Evolutionary conservation across 108 stramenopile species (phyloP).

Genomic region (Stephanodiscus triporus): DNA sequence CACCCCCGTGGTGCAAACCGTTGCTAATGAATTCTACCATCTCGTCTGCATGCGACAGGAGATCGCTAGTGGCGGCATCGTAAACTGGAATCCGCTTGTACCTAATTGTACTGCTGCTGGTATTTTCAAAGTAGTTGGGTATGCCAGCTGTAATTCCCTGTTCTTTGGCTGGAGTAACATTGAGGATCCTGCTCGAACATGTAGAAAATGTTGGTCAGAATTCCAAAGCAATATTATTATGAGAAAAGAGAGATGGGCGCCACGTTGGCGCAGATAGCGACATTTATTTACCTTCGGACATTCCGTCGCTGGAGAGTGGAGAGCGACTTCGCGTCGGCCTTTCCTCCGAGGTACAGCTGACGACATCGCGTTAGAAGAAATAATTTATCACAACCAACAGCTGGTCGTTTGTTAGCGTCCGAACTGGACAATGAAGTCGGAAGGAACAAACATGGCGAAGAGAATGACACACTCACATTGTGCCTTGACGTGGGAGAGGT

Average conservation of each 20-base stretch:
- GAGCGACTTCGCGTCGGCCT: constrained; percentile 65
- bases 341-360: constrained; percentile 70
- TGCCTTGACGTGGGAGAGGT: constrained; percentile 42
- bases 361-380: background rate
- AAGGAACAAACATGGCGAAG: background rate
- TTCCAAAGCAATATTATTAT: background rate
- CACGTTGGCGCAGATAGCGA: no score
- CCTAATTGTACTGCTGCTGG: constrained; percentile 25
- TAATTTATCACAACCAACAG: no score
- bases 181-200: constrained; percentile 45
- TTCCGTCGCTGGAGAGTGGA: constrained; percentile 52
- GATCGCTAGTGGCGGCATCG: constrained; percentile 59
- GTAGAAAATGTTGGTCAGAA: background rate
- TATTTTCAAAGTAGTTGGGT: constrained; percentile 76
- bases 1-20: constrained; percentile 77
- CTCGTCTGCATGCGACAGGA: constrained; percentile 48
- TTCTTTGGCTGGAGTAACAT: constrained; percentile 77
- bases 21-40: constrained; percentile 65
- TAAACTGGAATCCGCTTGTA: constrained; percentile 79
- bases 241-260: no score
- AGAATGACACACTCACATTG: constrained; percentile 14
- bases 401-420: constrained; percentile 13
- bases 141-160: constrained; percentile 71
- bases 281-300: constrained; percentile 42
- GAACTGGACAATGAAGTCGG: background rate